Conservation (phyloP, 257 asterid genomes). For the Capsicum pubescens region DNA sequence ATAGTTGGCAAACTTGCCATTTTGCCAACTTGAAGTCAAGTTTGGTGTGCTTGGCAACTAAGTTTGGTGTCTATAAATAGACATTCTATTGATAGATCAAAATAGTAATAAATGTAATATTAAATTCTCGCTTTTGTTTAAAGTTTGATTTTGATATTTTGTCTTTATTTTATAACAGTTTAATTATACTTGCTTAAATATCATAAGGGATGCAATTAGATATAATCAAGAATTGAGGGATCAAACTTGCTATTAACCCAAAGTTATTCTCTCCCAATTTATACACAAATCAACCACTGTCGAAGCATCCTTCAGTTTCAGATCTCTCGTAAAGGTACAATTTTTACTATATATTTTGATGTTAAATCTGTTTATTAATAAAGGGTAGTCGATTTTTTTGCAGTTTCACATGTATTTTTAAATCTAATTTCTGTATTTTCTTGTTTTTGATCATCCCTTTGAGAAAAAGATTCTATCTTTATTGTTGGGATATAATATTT, state of each 20-base stretch:
- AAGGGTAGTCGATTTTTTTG: background rate
- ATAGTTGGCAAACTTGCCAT: too few relatives aligned
- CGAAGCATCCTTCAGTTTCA: background rate
- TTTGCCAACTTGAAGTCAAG: too few relatives aligned
- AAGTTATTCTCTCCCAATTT: background rate
- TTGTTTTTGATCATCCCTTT: background rate
- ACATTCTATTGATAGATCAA: too few relatives aligned
- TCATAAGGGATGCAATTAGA: background rate
- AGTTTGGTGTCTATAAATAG: too few relatives aligned
- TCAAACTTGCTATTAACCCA: background rate
- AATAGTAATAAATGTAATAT: too few relatives aligned
- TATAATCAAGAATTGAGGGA: background rate
- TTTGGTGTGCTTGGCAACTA: too few relatives aligned
- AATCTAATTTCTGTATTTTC: background rate
- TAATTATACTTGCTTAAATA: background rate
- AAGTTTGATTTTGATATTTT: too few relatives aligned
- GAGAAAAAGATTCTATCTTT: background rate
- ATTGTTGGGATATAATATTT: background rate
- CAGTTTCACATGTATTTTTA: background rate
- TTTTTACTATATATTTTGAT: background rate
- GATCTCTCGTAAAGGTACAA: constrained; percentile 21
- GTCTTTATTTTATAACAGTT: background rate
- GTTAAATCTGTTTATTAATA: background rate
- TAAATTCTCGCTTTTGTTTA: too few relatives aligned
- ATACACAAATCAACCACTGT: constrained; percentile 22